Evolutionary conservation across 2,329 filamentous ascomycete genomes (phyloP), one percentile per base, ranked within the genome.

Genomic region (Teratosphaeria pseudoeucalypti): DNA sequence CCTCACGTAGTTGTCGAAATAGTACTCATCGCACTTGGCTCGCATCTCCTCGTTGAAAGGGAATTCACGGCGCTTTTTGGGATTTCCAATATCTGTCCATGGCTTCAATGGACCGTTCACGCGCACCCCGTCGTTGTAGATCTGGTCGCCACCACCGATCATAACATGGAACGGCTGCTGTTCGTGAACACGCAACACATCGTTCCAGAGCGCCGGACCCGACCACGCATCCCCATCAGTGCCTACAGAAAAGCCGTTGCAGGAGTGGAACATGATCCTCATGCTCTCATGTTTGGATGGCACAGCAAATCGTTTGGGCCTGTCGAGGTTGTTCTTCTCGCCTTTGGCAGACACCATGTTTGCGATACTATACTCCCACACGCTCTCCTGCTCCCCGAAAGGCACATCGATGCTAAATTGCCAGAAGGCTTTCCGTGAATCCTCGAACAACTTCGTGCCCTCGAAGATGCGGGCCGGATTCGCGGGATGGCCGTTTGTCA

Each of bases 131-230:
- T 86, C 84, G 64, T 86, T 86, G 74, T 87, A 87, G 65, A 86
- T 85, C 75, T 96, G 92, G 70, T 97, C 92, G 61, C 92, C 92
- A 60, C 92, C 92, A 57, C 92, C 92, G 63, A 96, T 82, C 86
- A 87, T 89, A 64, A 85, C 81, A 68, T 85, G 82, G 71, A 86
- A 85, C 7, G 84, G 83, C 63, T 78, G 78, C 69, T 81, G 70
- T 65, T 78, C 78, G 66, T 87, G 84, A 60, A 82, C 75, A 54
- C 84, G 80, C 59, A 86, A 69, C 34, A 85, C 84, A 62, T 86
- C 84, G 63, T 85, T 83, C 84, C 84, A 86, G 34, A 87, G 73
- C 27, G 79, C 81, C 23, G 70, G 70, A 1, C 84, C 84, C 39
- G 79, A 78, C 83, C 83, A 86, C 11, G 79, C 79, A 26, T 85